phyloP scores from a whole-genome alignment of 139 green algal genomes.

The Bryopsis sp. region DNA sequence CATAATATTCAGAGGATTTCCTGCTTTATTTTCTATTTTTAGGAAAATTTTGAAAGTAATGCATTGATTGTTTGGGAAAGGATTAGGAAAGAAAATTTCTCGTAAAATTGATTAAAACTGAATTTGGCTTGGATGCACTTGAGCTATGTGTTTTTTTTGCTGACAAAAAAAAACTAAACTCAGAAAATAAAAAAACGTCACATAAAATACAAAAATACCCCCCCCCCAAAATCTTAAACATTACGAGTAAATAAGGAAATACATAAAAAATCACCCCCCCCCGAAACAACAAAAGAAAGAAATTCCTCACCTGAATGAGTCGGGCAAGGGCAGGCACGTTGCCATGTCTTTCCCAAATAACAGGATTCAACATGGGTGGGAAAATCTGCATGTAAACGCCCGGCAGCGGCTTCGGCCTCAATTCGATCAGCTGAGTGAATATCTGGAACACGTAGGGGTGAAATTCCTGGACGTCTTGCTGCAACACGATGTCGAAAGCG shows the following conservation, averaged over 20 bases:
- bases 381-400: constrained; percentile 82
- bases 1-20: background rate
- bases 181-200: background rate
- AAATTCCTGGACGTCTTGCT: constrained; percentile 59
- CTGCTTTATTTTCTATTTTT: background rate
- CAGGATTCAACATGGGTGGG: constrained; percentile 68
- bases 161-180: too few relatives aligned
- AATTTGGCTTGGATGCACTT: too few relatives aligned
- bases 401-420: constrained; percentile 42
- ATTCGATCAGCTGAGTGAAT: constrained; percentile 84
- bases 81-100: too few relatives aligned
- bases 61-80: constrained; percentile 7
- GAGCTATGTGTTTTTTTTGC: too few relatives aligned
- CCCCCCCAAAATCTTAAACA: background rate
- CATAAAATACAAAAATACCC: background rate
- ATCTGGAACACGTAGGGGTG: constrained; percentile 89
- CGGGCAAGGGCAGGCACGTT: constrained; percentile 90
- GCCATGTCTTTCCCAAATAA: constrained; percentile 82
- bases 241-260: background rate
- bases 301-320: constrained; percentile 62
- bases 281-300: background rate
- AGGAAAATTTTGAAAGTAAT: background rate
- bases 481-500: constrained; percentile 78
- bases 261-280: background rate
- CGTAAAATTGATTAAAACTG: too few relatives aligned